A percentile compares a stretch with the other conserved stretches of the same genome.
phyloP scores from a whole-genome alignment of 192 early-diverging fungal genomes.

The Coemansia sp. region DNA sequence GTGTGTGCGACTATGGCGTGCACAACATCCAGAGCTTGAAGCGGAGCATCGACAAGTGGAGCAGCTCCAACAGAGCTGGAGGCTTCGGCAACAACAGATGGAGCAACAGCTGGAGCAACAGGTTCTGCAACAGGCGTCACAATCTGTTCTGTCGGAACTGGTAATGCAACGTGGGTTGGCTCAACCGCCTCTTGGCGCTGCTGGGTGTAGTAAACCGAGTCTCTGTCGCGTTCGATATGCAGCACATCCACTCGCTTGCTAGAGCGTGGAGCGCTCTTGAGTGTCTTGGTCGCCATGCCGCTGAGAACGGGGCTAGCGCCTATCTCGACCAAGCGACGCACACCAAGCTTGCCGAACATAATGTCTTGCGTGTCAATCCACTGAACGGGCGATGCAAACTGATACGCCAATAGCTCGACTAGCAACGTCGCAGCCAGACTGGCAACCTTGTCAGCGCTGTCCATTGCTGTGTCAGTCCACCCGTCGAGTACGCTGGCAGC shows the following conservation, averaged over 20 bases:
- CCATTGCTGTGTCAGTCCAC: constrained; percentile 48
- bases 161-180: background rate
- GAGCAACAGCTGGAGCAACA: background rate
- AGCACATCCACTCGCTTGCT: background rate
- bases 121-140: constrained; percentile 50
- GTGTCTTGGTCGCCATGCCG: constrained; percentile 76
- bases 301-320: constrained; percentile 81
- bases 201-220: constrained; percentile 12
- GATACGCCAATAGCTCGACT: constrained; percentile 87
- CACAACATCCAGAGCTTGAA: constrained; percentile 74
- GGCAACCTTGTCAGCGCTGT: constrained; percentile 62
- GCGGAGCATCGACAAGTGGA: constrained; percentile 65
- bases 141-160: background rate
- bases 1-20: constrained; percentile 81
- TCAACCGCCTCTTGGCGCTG: background rate
- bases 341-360: constrained; percentile 67
- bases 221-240: constrained; percentile 13
- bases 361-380: constrained; percentile 95
- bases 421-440: constrained; percentile 72
- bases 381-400: constrained; percentile 89
- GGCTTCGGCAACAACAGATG: background rate
- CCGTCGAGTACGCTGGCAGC: constrained; percentile 64
- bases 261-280: background rate
- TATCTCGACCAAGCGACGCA: constrained; percentile 80
- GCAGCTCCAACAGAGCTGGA: constrained; percentile 11